These are phyloP conservation scores for Chytridium lagenaria DNA, from an alignment of 371 early-diverging fungal species.

Conservation along the genomic window DNA sequence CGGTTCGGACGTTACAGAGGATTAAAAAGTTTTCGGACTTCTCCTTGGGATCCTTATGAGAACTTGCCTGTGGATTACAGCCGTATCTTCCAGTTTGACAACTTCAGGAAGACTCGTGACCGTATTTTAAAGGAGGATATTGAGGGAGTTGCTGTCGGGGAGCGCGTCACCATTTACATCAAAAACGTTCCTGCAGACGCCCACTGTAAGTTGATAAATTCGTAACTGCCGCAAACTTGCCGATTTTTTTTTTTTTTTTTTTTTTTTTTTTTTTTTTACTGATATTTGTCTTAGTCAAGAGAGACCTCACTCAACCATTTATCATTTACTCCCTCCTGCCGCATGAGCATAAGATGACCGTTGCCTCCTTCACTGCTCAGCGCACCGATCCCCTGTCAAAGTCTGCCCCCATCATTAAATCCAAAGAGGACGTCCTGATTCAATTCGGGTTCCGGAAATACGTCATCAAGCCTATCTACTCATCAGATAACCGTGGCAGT, in stretches of 20 bases:
- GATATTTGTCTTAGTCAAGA: slow-evolving; percentile 47
- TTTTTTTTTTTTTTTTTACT: neutral
- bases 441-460: slow-evolving; percentile 90
- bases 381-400: slow-evolving; percentile 30
- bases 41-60: slow-evolving; percentile 98
- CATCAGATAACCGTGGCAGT: slow-evolving; percentile 79
- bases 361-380: slow-evolving; percentile 78
- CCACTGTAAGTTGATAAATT: slow-evolving; percentile 62
- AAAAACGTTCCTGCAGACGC: slow-evolving; percentile 71
- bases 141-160: slow-evolving; percentile 60
- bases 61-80: slow-evolving; percentile 94
- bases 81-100: slow-evolving; percentile 93
- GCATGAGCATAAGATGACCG: slow-evolving; percentile 92
- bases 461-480: slow-evolving; percentile 82
- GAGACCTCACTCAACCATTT: slow-evolving; percentile 66
- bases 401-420: slow-evolving; percentile 44
- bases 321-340: slow-evolving; percentile 85
- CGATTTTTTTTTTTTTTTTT: neutral
- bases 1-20: slow-evolving; percentile 94
- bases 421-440: slow-evolving; percentile 81
- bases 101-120: slow-evolving; percentile 76
- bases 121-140: slow-evolving; percentile 62
- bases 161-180: slow-evolving; percentile 70
- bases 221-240: too few relatives aligned
- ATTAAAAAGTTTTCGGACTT: slow-evolving; percentile 88